phyloP scores from a whole-genome alignment of 2,329 filamentous ascomycete species.

The Cytospora piceicola region DNA sequence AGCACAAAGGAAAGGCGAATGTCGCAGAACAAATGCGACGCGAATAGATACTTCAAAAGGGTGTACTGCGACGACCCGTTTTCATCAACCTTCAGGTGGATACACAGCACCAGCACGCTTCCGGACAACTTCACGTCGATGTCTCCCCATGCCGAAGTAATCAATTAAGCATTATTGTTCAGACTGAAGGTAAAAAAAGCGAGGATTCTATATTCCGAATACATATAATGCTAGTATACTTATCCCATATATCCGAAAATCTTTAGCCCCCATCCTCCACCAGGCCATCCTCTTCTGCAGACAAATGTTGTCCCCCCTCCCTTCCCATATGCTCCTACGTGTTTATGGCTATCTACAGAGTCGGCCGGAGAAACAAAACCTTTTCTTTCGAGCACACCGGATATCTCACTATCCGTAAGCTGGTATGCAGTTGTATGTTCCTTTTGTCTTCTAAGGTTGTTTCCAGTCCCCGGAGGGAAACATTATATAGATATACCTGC shows the following conservation, averaged over 20 bases:
- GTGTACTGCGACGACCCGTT: no score
- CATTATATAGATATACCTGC: constrained; percentile 27
- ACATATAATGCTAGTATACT: not conserved
- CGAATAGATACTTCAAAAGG: no score
- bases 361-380: not conserved
- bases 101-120: no score
- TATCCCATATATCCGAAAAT: not conserved
- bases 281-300: not conserved
- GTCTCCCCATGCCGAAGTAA: no score
- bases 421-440: not conserved
- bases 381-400: not conserved
- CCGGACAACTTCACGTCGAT: no score
- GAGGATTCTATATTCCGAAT: not conserved
- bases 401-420: not conserved
- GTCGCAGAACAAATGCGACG: no score
- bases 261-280: not conserved
- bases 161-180: no score
- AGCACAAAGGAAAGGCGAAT: no score
- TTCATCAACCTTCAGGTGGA: no score
- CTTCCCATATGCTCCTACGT: not conserved
- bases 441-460: not conserved
- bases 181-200: no score
- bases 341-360: not conserved
- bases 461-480: constrained; percentile 19
- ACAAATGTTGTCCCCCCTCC: no score